These are phyloP conservation scores for Geranium rotundifolium DNA, from an alignment of 345 rosid genomes.

Conservation along the genomic window DNA sequence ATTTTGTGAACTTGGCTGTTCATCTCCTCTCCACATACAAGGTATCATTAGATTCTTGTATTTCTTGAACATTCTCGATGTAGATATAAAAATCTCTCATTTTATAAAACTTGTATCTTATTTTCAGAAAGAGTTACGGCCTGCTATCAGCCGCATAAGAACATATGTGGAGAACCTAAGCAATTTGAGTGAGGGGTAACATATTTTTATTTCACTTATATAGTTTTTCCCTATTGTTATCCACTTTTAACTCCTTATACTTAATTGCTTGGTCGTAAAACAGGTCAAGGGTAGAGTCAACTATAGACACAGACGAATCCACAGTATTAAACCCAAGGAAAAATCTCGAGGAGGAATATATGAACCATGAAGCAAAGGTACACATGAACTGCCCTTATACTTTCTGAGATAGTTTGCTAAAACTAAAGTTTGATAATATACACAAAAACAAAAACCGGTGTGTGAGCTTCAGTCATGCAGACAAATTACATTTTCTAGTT, in stretches of 20 bases:
- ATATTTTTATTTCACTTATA: conserved; percentile 4
- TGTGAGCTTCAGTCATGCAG: neutral
- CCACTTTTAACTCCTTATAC: conserved; percentile 8
- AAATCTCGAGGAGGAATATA: conserved; percentile 83
- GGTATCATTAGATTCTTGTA: conserved; percentile 22
- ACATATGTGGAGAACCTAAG: conserved; percentile 83
- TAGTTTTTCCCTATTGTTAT: conserved; percentile 9
- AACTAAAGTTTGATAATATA: too few relatives aligned
- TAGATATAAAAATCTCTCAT: neutral
- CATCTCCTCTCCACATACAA: conserved; percentile 60
- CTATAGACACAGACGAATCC: conserved; percentile 31
- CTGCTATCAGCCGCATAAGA: conserved; percentile 53
- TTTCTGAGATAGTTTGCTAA: neutral
- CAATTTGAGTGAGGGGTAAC: conserved; percentile 58
- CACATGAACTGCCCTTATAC: neutral
- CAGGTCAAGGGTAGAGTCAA: conserved; percentile 48
- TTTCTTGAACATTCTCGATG: neutral
- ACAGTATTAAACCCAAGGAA: conserved; percentile 57
- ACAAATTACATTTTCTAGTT: neutral
- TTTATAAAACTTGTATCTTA: neutral
- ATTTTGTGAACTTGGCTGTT: conserved; percentile 56
- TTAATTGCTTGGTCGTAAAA: conserved; percentile 4
- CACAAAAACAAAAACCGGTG: neutral
- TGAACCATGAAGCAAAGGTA: conserved; percentile 86
- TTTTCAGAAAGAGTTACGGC: conserved; percentile 68